Evolutionary conservation across 768 basidiomycete species (phyloP).

Genomic region (Psilocybe azurescens): DNA sequence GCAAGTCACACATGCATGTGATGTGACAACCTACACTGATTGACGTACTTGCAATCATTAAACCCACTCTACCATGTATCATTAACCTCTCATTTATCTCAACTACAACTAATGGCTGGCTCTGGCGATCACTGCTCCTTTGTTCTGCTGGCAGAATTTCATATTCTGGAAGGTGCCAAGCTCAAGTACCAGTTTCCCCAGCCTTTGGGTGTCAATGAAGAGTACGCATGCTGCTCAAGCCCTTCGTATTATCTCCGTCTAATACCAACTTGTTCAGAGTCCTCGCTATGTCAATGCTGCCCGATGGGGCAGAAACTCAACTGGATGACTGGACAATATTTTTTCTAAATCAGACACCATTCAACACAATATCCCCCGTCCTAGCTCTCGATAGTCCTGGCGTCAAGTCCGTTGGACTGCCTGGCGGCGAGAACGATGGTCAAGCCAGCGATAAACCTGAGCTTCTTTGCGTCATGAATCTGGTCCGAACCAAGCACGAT

Average conservation of each 20-base stretch:
- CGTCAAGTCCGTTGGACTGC: conserved; percentile 38
- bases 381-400: conserved; percentile 71
- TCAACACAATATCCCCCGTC: conserved; percentile 85
- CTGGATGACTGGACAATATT: conserved; percentile 98
- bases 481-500: conserved; percentile 92
- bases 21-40: not conserved
- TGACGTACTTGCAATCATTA: not conserved
- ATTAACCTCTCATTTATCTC: not conserved
- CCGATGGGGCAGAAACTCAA: conserved; percentile 96
- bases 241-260: not conserved
- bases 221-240: conserved; percentile 52
- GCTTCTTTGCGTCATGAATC: conserved; percentile 86
- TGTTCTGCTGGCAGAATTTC: conserved; percentile 97
- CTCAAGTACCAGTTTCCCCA: conserved; percentile 96
- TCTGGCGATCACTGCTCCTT: conserved; percentile 86
- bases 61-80: not conserved
- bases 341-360: conserved; percentile 93
- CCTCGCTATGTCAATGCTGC: conserved; percentile 96
- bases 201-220: conserved; percentile 92
- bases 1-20: not conserved
- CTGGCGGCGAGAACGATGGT: conserved; percentile 37
- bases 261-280: conserved; percentile 54
- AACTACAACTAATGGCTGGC: conserved; percentile 44
- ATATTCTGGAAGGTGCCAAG: conserved; percentile 93
- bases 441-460: conserved; percentile 44